Evolutionary conservation across 495 filamentous ascomycete genomes (phyloP), one percentile per base, ranked within the genome.

Genomic region (Aspergillus leporis): DNA sequence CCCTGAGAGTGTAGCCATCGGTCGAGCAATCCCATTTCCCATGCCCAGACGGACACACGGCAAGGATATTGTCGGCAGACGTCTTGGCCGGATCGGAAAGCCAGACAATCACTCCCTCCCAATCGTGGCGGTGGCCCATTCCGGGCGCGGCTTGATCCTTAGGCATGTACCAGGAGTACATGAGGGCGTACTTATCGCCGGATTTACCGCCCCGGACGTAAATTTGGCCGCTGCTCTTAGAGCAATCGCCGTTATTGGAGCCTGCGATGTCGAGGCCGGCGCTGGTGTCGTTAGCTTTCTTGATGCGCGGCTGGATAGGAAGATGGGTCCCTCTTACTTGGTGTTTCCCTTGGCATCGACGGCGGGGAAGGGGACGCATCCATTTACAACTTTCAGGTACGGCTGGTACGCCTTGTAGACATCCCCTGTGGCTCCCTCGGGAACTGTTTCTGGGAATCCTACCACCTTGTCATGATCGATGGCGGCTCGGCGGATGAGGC

Each of bases 131-230:
- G 62, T 81, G 79, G 47, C 79, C 79, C 10, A 79, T 59, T 5
- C 72, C 77, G 9, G 66, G 54, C 4, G 69, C 72, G 8, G 78
- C 73, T 36, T 66, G 62, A 61, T 81, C 78, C 36, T 82, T 82
- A 25, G 79, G 79, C 57, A 79, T 71, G 62, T 81, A 82, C 81
- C 81, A 84, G 5, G 74, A 59, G 59, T 84, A 84, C 73, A 84
- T 77, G n/a, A 84, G 62, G 7, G 72, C 81, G 61, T 75, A 78
- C 56, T 72, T 57, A 34, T 67, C 59, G 5, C 64, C 63, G 10
- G 58, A 63, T 40, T 23, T 77, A 58, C 76, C 80, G 30, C 62
- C 58, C 34, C 81, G 74, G 14, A 76, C 74, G 61, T 84, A 84
- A 34, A 83, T 67, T 58, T 84, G 81, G 3, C 81, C 81, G 2